These are phyloP conservation scores for Plasmodium ovale DNA, from an alignment of 169 alveolate genomes.

Conservation along the genomic window DNA sequence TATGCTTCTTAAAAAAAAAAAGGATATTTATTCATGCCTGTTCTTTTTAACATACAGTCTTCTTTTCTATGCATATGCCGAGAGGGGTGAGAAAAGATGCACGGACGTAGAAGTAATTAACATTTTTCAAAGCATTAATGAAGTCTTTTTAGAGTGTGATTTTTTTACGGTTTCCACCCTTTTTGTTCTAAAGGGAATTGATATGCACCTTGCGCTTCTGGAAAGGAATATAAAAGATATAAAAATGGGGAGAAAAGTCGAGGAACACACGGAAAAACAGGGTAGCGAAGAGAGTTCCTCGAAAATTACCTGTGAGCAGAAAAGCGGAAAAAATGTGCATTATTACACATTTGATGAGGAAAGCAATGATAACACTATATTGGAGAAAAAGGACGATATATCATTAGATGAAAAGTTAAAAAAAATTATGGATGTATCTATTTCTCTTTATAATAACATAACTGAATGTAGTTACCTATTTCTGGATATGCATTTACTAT, in stretches of 20 bases:
- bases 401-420: conserved; percentile 30
- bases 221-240: conserved; percentile 23
- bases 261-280: background rate
- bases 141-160: conserved; percentile 39
- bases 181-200: conserved; percentile 22
- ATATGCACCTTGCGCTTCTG: conserved; percentile 24
- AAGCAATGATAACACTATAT: background rate
- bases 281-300: too few relatives aligned
- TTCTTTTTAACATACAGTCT: conserved; percentile 66
- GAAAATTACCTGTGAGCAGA: too few relatives aligned
- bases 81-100: background rate
- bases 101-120: conserved; percentile 5
- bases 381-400: background rate
- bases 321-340: background rate
- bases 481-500: conserved; percentile 44
- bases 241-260: background rate
- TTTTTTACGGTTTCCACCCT: conserved; percentile 36
- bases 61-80: conserved; percentile 11
- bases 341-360: background rate
- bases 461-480: conserved; percentile 53
- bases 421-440: conserved; percentile 17
- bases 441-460: conserved; percentile 42
- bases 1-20: conserved; percentile 22
- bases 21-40: conserved; percentile 14
- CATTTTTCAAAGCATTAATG: conserved; percentile 29